phyloP scores from a whole-genome alignment of 352 stramenopile species.

The Pythium vanterpoolii region DNA sequence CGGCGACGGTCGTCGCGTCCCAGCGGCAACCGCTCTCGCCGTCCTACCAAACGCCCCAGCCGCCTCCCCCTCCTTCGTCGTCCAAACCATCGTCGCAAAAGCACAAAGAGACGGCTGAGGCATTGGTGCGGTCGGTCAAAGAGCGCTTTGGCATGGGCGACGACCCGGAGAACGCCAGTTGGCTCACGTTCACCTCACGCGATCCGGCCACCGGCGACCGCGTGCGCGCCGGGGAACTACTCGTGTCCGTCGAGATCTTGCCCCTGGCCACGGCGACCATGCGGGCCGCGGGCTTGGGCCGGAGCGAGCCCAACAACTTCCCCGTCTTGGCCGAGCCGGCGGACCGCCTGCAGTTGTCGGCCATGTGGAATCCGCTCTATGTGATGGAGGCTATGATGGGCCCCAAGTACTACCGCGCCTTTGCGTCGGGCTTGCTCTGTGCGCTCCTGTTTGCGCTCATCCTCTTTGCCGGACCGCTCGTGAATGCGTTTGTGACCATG shows the following conservation, averaged over 20 bases:
- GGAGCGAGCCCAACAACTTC: conserved; percentile 79
- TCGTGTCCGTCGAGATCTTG: conserved; percentile 75
- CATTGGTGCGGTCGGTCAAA: conserved; percentile 69
- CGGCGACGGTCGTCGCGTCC: conserved; percentile 2
- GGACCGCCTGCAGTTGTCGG: conserved; percentile 67
- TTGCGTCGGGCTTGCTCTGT: conserved; percentile 63
- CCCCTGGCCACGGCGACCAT: conserved; percentile 49
- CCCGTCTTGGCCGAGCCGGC: conserved; percentile 67
- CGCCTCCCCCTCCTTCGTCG: background rate
- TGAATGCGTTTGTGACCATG: conserved; percentile 67
- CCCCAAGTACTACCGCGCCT: conserved; percentile 65
- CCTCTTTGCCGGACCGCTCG: conserved; percentile 64
- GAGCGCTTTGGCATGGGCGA: conserved; percentile 75
- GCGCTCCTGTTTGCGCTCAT: conserved; percentile 50
- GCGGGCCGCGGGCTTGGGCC: conserved; percentile 67
- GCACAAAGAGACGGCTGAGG: conserved; percentile 63
- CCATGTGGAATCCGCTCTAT: conserved; percentile 83
- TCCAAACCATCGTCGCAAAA: conserved; percentile 26
- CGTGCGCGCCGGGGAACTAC: conserved; percentile 54
- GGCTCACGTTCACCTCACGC: conserved; percentile 72
- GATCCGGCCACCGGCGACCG: conserved; percentile 56
- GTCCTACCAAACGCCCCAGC: conserved; percentile 8
- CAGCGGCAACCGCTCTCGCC: conserved; percentile 9
- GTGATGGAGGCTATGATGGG: conserved; percentile 77
- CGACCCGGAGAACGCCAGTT: conserved; percentile 68